Percentiles rank a stretch among this genome's conserved stretches.
phyloP scores from a whole-genome alignment of 1,284 basidiomycete species.

The Pseudozyma hubeiensis region DNA sequence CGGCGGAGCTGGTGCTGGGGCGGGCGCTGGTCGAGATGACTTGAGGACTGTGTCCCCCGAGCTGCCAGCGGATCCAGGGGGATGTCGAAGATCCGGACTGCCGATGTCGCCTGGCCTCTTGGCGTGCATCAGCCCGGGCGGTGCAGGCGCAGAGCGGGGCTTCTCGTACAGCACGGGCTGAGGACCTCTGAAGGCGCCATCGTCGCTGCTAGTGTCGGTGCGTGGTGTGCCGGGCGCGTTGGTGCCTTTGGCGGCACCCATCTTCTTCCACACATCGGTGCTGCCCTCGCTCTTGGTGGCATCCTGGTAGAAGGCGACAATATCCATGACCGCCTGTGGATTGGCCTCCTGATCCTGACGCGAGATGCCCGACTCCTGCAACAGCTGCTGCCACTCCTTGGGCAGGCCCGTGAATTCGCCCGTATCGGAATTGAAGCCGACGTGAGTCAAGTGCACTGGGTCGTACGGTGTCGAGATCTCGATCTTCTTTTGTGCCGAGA shows the following conservation, averaged over 20 bases:
- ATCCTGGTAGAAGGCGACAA: slow-evolving; percentile 98
- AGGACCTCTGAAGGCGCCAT: slow-evolving; percentile 22
- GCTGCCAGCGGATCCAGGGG: slow-evolving; percentile 21
- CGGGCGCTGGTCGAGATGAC: slow-evolving; percentile 52
- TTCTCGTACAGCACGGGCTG: slow-evolving; percentile 47
- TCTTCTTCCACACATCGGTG: slow-evolving; percentile 69
- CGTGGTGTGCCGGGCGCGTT: slow-evolving; percentile 34
- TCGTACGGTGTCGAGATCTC: slow-evolving; percentile 98
- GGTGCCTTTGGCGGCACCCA: slow-evolving; percentile 58
- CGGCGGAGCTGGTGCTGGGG: slow-evolving; percentile 16
- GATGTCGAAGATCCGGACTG: slow-evolving; percentile 34
- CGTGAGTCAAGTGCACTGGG: slow-evolving; percentile 99
- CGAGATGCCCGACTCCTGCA: slow-evolving; percentile 96
- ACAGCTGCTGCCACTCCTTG: slow-evolving; percentile 97
- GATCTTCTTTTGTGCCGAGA: slow-evolving; percentile 81
- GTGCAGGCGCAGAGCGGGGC: slow-evolving; percentile 52
- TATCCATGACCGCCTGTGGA: slow-evolving; percentile 97
- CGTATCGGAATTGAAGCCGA: slow-evolving; percentile 98
- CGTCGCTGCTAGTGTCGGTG: slow-evolving; percentile 43
- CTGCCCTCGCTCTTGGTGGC: slow-evolving; percentile 67
- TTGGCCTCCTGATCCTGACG: slow-evolving; percentile 95
- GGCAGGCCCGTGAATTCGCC: slow-evolving; percentile 92
- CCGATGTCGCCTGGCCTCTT: slow-evolving; percentile 14
- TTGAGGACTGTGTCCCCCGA: slow-evolving; percentile 39
- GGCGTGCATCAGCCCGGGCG: slow-evolving; percentile 33